Evolutionary conservation across 805 yeast species (phyloP).

Genomic region (Spathaspora boniae): DNA sequence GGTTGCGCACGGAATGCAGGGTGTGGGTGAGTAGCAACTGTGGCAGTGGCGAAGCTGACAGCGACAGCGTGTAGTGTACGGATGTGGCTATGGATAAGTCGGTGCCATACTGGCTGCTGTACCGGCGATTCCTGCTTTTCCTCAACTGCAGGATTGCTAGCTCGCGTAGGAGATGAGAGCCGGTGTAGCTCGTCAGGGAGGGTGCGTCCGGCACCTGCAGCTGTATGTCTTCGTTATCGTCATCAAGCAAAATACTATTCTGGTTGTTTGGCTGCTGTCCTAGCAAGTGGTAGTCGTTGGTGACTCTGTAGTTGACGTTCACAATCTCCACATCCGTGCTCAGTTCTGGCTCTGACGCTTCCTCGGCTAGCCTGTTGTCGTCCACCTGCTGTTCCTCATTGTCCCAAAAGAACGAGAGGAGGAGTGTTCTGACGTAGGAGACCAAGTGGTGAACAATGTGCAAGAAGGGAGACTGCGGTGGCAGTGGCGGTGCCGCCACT

Average conservation of each 20-base stretch:
- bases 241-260: slow-evolving; percentile 8
- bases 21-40: too few species aligned
- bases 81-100: slow-evolving; percentile 10
- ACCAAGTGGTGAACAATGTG: not conserved
- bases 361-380: not conserved
- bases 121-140: not conserved
- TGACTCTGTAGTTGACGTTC: slow-evolving; percentile 2
- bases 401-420: not conserved
- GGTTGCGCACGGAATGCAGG: too few species aligned
- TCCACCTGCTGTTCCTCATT: not conserved
- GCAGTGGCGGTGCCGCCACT: too few species aligned
- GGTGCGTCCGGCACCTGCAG: not conserved
- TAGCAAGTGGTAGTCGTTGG: slow-evolving; percentile 9
- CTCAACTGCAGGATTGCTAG: not conserved
- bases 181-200: slow-evolving; percentile 2
- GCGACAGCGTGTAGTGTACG: slow-evolving; percentile 1
- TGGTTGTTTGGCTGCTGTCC: not conserved
- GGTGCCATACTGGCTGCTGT: slow-evolving; percentile 10
- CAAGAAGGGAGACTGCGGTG: not conserved
- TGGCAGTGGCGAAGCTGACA: too few species aligned
- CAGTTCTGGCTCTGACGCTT: not conserved
- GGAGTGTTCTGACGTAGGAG: not conserved
- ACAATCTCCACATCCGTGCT: slow-evolving; percentile 5
- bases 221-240: slow-evolving; percentile 2
- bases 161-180: not conserved